Percentiles rank a stretch among this genome's conserved stretches.
Evolutionary conservation across 306 rosid species (phyloP).

Genomic region (Arachis hypogaea): DNA sequence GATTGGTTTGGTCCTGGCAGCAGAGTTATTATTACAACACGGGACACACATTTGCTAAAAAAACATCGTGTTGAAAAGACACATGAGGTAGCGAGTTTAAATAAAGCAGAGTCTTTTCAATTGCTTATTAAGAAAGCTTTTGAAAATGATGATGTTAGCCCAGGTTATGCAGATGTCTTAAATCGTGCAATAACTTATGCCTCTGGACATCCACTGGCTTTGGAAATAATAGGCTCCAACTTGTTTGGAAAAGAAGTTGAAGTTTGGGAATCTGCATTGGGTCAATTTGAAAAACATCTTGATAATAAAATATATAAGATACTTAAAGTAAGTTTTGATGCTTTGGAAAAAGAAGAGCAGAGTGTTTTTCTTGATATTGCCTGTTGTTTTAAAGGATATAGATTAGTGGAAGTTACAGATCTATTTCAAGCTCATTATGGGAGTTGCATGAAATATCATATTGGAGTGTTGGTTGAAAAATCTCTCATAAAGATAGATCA

Average conservation of each 20-base stretch:
- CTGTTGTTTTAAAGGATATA: background rate
- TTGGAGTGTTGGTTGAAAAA: background rate
- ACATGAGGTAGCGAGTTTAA: background rate
- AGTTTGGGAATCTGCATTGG: background rate
- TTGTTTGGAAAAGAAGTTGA: background rate
- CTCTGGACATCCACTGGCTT: slow-evolving; percentile 20
- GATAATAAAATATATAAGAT: background rate
- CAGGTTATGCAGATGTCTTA: background rate
- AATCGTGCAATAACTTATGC: background rate
- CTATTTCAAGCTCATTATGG: background rate
- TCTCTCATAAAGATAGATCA: too few species aligned
- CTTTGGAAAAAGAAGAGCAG: background rate
- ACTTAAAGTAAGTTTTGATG: slow-evolving; percentile 21
- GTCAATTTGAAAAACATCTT: background rate
- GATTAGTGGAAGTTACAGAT: background rate
- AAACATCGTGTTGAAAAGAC: background rate
- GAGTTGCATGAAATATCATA: background rate
- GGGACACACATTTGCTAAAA: background rate
- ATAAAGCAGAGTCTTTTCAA: background rate
- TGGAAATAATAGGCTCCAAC: slow-evolving; percentile 32
- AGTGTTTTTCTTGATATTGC: slow-evolving; percentile 3
- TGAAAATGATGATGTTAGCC: background rate
- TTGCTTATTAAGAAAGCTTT: slow-evolving; percentile 15
- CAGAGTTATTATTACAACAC: background rate
- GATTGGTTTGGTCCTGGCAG: slow-evolving; percentile 31